Evolutionary conservation across 2,329 filamentous ascomycete genomes (phyloP).

Genomic region (Aspergillus sp.): DNA sequence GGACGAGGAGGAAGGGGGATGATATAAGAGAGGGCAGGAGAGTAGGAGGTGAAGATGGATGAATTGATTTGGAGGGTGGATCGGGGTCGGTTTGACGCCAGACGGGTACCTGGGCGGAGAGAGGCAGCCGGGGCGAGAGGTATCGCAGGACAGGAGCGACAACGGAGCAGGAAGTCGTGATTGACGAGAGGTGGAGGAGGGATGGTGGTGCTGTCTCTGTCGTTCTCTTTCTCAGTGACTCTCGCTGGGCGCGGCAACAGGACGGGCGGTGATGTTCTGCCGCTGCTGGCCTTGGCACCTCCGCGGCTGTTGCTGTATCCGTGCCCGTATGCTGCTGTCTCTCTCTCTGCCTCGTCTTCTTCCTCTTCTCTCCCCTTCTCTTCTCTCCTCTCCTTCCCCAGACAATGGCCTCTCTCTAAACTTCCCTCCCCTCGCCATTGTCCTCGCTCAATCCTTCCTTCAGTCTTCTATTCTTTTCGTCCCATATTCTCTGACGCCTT

Average conservation of each 20-base stretch:
- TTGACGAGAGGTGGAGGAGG: no score
- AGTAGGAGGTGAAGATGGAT: constrained; percentile 17
- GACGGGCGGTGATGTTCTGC: background rate
- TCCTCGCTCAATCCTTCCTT: constrained; percentile 8
- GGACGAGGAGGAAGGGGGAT: constrained; percentile 1
- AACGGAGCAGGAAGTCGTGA: no score
- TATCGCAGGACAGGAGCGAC: no score
- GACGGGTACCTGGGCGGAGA: constrained; percentile 18
- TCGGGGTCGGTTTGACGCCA: constrained; percentile 30
- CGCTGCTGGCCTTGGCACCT: constrained; percentile 14
- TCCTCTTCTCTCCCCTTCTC: constrained; percentile 7
- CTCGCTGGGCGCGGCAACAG: background rate
- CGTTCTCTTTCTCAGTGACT: background rate
- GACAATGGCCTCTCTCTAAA: constrained; percentile 4
- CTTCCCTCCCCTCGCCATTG: no score
- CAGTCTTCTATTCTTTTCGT: constrained; percentile 2
- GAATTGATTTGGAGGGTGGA: constrained; percentile 25
- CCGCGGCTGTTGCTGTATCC: constrained; percentile 1
- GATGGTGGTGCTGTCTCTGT: background rate
- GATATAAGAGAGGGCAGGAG: constrained; percentile 2
- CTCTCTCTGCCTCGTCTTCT: constrained; percentile 11
- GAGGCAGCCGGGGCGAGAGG: no score
- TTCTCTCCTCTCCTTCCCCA: constrained; percentile 2
- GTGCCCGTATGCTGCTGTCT: constrained; percentile 5
- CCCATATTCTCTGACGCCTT: constrained; percentile 3